Conservation (phyloP, 2,329 filamentous ascomycete genomes). For the Thyridium curvatum region DNA sequence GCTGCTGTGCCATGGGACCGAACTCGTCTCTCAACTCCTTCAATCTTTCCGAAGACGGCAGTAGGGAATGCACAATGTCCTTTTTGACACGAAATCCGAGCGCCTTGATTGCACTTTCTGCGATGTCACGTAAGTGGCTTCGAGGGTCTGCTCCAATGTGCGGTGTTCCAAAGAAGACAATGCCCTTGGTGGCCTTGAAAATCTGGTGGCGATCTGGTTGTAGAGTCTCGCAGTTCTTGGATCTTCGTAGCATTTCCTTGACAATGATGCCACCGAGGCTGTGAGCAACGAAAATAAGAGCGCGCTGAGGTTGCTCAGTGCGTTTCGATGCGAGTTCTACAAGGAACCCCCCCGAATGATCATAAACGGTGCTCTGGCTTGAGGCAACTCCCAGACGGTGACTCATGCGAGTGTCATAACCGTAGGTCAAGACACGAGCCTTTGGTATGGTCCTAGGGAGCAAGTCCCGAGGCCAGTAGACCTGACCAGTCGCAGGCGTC, state of each 20-base stretch:
- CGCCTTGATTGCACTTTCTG: not conserved
- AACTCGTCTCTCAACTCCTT: conserved; percentile 1
- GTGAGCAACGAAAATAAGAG: conserved; percentile 67
- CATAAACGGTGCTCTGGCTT: too few relatives aligned
- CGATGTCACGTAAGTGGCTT: not conserved
- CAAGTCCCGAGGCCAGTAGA: conserved; percentile 12
- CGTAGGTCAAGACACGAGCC: conserved; percentile 10
- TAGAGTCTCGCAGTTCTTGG: not conserved
- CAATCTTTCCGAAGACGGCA: not conserved
- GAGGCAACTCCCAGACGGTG: not conserved
- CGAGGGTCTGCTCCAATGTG: not conserved
- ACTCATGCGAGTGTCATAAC: too few relatives aligned
- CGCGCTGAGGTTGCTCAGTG: not conserved
- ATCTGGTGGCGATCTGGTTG: not conserved
- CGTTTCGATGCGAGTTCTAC: too few relatives aligned
- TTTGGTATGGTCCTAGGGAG: conserved; percentile 10
- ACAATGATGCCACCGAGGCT: conserved; percentile 68
- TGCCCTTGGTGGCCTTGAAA: too few relatives aligned
- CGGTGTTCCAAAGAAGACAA: too few relatives aligned
- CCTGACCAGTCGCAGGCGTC: not conserved
- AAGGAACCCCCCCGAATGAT: too few relatives aligned
- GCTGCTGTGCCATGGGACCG: not conserved
- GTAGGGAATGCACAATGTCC: not conserved
- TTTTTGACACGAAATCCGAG: not conserved
- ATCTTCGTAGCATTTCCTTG: conserved; percentile 32